These are phyloP conservation scores for Aethionema arabicum DNA, from an alignment of 345 rosid genomes.

Conservation along the genomic window DNA sequence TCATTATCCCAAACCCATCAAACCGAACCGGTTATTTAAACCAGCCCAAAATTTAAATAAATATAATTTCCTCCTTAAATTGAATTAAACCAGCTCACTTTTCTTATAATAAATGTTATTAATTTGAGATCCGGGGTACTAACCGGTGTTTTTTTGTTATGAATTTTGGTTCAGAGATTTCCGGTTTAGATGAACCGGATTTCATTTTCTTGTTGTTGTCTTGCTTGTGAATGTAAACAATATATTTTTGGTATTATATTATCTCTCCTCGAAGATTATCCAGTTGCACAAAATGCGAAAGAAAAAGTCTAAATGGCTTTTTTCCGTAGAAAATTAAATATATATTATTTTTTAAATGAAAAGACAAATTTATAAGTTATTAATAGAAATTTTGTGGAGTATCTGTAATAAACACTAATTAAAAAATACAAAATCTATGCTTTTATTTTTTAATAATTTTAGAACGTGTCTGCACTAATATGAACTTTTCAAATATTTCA, in stretches of 20 bases:
- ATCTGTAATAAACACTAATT: constrained; percentile 11
- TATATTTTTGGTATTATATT: constrained; percentile 20
- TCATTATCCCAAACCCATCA: background rate
- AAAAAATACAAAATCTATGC: constrained; percentile 2
- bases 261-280: constrained; percentile 22
- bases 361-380: constrained; percentile 38
- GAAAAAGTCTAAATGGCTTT: constrained; percentile 38
- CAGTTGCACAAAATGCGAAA: constrained; percentile 40
- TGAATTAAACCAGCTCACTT: no score
- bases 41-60: background rate
- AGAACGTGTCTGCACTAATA: constrained; percentile 15
- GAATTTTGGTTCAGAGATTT: background rate
- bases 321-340: background rate
- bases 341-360: constrained; percentile 3
- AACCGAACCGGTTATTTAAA: background rate
- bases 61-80: no score
- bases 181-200: constrained; percentile 27
- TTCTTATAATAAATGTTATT: background rate
- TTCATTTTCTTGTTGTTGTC: background rate
- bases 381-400: constrained; percentile 33
- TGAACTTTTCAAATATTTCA: constrained; percentile 4
- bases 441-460: background rate
- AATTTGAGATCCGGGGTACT: background rate
- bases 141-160: background rate
- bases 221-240: background rate